Percentiles rank a stretch among this genome's conserved stretches.
Evolutionary conservation across 2,329 filamentous ascomycete species (phyloP).

Genomic region (Phialophora macrospora): DNA sequence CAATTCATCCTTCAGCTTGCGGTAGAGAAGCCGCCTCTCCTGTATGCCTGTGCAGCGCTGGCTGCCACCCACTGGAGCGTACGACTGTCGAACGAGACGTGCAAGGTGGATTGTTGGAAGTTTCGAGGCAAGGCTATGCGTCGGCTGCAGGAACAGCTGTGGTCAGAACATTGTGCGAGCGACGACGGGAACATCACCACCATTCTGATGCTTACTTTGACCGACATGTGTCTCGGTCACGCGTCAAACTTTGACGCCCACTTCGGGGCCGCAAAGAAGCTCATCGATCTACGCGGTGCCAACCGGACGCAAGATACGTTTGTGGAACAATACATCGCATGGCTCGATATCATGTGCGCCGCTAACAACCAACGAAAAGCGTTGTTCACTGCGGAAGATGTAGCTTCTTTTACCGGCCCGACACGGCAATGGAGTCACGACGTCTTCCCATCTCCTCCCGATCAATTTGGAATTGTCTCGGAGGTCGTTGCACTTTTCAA

Average conservation of each 20-base stretch:
- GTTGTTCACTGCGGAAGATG: slow-evolving; percentile 11
- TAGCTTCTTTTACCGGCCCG: slow-evolving; percentile 7
- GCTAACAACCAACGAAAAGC: slow-evolving; percentile 10
- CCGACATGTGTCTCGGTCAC: slow-evolving; percentile 17
- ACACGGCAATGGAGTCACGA: slow-evolving; percentile 21
- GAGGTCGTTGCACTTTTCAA: slow-evolving; percentile 10
- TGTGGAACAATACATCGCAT: slow-evolving; percentile 25
- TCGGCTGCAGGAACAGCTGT: slow-evolving; percentile 22
- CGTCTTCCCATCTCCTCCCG: slow-evolving; percentile 23
- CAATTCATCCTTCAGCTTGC: slow-evolving; percentile 23
- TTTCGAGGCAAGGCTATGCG: slow-evolving; percentile 24
- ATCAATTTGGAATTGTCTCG: slow-evolving; percentile 18
- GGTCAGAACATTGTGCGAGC: slow-evolving; percentile 14
- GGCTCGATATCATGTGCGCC: slow-evolving; percentile 20
- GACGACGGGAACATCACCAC: slow-evolving; percentile 23
- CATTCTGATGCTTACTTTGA: slow-evolving; percentile 21
- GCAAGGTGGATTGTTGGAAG: slow-evolving; percentile 10
- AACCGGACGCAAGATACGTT: slow-evolving; percentile 11
- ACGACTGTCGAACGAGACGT: slow-evolving; percentile 7
- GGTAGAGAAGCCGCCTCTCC: slow-evolving; percentile 14
- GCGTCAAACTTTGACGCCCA: slow-evolving; percentile 24
- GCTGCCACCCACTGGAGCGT: slow-evolving; percentile 16
- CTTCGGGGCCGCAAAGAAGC: slow-evolving; percentile 15
- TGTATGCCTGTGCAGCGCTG: slow-evolving; percentile 25
- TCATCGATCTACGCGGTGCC: slow-evolving; percentile 20